Conservation (phyloP, 2,329 filamentous ascomycete genomes). For the Colletotrichum tamarilloi region DNA sequence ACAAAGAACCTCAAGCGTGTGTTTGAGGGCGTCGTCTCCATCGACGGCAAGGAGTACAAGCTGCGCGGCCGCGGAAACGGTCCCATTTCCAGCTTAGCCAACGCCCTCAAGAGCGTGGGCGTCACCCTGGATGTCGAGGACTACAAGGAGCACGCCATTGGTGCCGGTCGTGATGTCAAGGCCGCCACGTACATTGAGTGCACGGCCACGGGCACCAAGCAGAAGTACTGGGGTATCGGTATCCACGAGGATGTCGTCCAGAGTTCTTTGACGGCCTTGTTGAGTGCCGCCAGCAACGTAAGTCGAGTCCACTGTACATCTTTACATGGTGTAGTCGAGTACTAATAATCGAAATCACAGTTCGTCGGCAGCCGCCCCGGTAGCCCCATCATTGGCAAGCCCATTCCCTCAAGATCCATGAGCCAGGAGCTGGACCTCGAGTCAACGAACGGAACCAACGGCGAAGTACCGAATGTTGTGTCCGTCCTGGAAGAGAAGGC, state of each 20-base stretch:
- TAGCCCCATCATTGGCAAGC: conserved; percentile 67
- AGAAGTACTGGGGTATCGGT: conserved; percentile 89
- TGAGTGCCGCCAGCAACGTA: conserved; percentile 88
- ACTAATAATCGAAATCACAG: conserved; percentile 53
- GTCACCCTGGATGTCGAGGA: conserved; percentile 91
- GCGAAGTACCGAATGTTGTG: conserved; percentile 44
- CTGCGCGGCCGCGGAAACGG: conserved; percentile 88
- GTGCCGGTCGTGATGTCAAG: conserved; percentile 82
- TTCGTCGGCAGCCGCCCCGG: conserved; percentile 78
- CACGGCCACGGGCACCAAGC: conserved; percentile 71
- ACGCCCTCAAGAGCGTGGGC: conserved; percentile 81
- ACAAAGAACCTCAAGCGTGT: conserved; percentile 82
- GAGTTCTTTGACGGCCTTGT: conserved; percentile 85
- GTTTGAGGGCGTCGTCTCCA: conserved; percentile 86
- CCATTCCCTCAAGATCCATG: conserved; percentile 47
- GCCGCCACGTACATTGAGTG: conserved; percentile 97
- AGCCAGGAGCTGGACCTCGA: conserved; percentile 45
- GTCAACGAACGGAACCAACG: conserved; percentile 41
- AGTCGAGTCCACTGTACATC: conserved; percentile 50
- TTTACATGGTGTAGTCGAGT: conserved; percentile 10
- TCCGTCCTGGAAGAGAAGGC: conserved; percentile 52
- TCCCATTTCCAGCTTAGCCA: conserved; percentile 87
- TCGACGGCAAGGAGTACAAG: conserved; percentile 83
- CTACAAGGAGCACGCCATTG: conserved; percentile 97
- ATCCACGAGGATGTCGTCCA: conserved; percentile 94